Evolutionary conservation across 163 green algal genomes (phyloP).

Genomic region (Chloromonas sp.): DNA sequence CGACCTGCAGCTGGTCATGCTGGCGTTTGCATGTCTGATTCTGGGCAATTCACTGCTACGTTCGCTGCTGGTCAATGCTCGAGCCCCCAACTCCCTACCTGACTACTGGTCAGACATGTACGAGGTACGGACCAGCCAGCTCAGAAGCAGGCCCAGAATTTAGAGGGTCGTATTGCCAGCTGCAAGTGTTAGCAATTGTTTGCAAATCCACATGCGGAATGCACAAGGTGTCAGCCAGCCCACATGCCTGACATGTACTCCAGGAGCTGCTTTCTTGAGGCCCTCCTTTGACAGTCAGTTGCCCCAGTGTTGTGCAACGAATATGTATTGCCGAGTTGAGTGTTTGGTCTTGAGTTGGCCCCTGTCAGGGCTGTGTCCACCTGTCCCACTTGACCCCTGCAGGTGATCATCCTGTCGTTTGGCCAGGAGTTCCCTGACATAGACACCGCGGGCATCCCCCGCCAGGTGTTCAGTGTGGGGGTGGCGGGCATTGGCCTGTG

Average conservation of each 20-base stretch:
- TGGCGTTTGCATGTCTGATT: background rate
- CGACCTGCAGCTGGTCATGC: slow-evolving; percentile 10
- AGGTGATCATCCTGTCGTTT: background rate
- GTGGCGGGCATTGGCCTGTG: slow-evolving; percentile 27
- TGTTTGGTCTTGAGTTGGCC: no score
- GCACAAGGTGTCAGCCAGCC: no score
- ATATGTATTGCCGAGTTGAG: no score
- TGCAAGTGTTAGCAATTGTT: no score
- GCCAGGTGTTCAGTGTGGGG: slow-evolving; percentile 26
- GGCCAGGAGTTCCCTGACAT: slow-evolving; percentile 10
- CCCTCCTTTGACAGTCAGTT: no score
- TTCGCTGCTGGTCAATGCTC: background rate
- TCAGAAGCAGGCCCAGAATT: no score
- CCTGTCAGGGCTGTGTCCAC: no score
- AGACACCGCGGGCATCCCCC: background rate
- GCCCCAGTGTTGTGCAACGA: no score
- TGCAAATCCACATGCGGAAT: no score
- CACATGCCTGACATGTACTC: no score
- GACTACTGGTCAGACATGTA: slow-evolving; percentile 2
- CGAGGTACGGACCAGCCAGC: background rate
- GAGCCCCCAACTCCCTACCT: background rate
- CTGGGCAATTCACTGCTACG: background rate
- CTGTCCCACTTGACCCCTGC: background rate
- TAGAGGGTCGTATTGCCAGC: no score
- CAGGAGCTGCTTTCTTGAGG: no score